Evolutionary conservation across 306 rosid genomes (phyloP).

Genomic region (Ormosia semicastrata): DNA sequence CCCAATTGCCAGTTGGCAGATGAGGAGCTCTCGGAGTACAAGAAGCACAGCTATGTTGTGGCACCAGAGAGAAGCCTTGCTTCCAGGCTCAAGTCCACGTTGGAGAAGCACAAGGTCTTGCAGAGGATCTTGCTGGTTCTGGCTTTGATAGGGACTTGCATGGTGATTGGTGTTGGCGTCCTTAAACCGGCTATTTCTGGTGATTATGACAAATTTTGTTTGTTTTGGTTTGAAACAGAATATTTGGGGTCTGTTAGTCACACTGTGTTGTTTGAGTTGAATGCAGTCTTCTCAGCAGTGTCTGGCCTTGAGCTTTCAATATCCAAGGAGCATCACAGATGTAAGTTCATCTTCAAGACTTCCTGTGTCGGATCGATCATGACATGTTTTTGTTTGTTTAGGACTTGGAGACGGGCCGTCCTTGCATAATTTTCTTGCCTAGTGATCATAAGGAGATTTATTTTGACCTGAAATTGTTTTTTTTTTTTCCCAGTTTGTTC

Average conservation of each 20-base stretch:
- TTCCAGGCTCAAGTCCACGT: constrained; percentile 45
- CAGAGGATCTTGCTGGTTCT: constrained; percentile 80
- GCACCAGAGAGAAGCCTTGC: constrained; percentile 39
- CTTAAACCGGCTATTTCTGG: constrained; percentile 94
- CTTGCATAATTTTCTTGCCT: constrained; percentile 1
- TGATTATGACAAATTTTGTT: constrained; percentile 16
- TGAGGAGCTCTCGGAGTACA: constrained; percentile 70
- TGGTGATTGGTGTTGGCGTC: constrained; percentile 98
- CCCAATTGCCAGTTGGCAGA: constrained; percentile 81
- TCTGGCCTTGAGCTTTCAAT: constrained; percentile 93
- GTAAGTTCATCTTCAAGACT: constrained; percentile 45
- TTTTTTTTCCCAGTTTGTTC: neutral
- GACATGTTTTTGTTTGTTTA: neutral
- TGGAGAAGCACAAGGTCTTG: constrained; percentile 73
- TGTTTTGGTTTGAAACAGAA: neutral
- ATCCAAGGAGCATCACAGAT: constrained; percentile 69
- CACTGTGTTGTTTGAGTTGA: constrained; percentile 25
- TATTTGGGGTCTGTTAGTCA: neutral
- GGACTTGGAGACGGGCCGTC: too few relatives aligned
- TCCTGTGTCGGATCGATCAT: neutral
- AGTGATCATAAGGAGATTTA: neutral
- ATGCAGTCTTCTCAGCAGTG: constrained; percentile 92
- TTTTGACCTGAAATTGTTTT: constrained; percentile 6
- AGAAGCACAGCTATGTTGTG: constrained; percentile 30
- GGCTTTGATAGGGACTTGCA: constrained; percentile 90